Conservation (phyloP, 2,329 filamentous ascomycete species). For the Talaromyces verruculosus region DNA sequence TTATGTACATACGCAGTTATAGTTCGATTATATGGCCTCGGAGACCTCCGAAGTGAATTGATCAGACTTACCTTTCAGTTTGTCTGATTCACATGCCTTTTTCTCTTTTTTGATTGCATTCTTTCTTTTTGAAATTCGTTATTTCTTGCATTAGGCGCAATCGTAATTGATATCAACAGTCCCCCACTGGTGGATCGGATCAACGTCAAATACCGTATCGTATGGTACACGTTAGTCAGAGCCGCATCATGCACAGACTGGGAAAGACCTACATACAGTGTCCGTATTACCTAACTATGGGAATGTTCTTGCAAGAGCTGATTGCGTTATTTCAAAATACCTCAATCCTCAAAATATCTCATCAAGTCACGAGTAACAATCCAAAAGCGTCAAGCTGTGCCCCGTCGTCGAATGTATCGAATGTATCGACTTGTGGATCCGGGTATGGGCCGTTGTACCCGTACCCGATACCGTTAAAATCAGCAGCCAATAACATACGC, state of each 20-base stretch:
- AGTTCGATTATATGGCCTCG: not conserved
- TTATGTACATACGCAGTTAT: not conserved
- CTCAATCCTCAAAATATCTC: not conserved
- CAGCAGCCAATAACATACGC: not conserved
- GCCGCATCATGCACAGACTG: not conserved
- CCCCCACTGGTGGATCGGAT: not conserved
- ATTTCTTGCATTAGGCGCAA: constrained; percentile 5
- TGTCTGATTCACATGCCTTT: not conserved
- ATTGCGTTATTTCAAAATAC: not conserved
- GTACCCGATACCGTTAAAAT: not conserved
- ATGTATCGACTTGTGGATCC: not conserved
- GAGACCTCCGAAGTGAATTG: not conserved
- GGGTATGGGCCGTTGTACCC: constrained; percentile 5
- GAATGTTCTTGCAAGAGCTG: no score
- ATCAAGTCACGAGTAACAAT: not conserved
- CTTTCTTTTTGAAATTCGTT: not conserved
- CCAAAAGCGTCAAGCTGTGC: not conserved
- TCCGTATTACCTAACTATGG: not conserved
- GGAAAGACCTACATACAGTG: not conserved
- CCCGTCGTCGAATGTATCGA: not conserved
- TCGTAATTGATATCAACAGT: not conserved
- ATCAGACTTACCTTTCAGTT: not conserved
- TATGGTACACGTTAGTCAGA: not conserved
- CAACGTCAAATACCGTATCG: not conserved
- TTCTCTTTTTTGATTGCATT: not conserved